Conservation (phyloP, 2,329 filamentous ascomycete genomes). For the Fusarium buharicum region DNA sequence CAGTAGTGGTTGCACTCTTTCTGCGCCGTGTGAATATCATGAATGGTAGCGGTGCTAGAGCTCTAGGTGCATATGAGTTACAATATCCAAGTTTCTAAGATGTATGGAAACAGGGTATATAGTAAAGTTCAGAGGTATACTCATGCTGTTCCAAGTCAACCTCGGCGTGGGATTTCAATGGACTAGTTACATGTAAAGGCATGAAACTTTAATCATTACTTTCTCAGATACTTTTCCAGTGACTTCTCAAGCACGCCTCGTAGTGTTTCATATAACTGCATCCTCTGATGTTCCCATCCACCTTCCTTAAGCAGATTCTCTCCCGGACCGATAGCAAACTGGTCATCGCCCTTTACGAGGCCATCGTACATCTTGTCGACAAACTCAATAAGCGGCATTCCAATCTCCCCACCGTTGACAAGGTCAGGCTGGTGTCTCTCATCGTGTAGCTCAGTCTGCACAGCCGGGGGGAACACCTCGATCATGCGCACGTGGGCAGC, state of each 20-base stretch:
- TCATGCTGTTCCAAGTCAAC: not conserved
- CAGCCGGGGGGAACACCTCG: slow-evolving; percentile 47
- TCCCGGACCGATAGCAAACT: slow-evolving; percentile 40
- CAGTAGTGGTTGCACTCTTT: too few relatives aligned
- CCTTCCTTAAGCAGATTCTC: slow-evolving; percentile 40
- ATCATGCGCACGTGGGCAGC: slow-evolving; percentile 33
- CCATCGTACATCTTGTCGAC: slow-evolving; percentile 51
- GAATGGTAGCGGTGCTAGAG: too few relatives aligned
- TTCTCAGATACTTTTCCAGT: slow-evolving; percentile 23
- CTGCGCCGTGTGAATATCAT: too few relatives aligned
- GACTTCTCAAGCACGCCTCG: slow-evolving; percentile 14
- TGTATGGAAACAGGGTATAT: too few relatives aligned
- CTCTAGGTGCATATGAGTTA: too few relatives aligned
- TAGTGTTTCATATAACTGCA: slow-evolving; percentile 32
- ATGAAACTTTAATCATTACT: slow-evolving; percentile 1
- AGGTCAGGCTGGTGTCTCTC: slow-evolving; percentile 43
- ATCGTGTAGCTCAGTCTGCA: slow-evolving; percentile 46
- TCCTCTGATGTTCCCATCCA: slow-evolving; percentile 38
- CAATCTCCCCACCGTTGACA: slow-evolving; percentile 46
- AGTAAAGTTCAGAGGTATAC: too few relatives aligned
- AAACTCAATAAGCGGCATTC: slow-evolving; percentile 55
- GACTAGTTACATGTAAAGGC: too few relatives aligned
- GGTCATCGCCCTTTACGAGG: slow-evolving; percentile 36
- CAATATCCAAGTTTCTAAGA: too few relatives aligned
- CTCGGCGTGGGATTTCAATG: too few relatives aligned